Evolutionary conservation across 2,329 filamentous ascomycete species (phyloP), one percentile per base, ranked within the genome.

Genomic region (Aspergillus pseudoglaucus): DNA sequence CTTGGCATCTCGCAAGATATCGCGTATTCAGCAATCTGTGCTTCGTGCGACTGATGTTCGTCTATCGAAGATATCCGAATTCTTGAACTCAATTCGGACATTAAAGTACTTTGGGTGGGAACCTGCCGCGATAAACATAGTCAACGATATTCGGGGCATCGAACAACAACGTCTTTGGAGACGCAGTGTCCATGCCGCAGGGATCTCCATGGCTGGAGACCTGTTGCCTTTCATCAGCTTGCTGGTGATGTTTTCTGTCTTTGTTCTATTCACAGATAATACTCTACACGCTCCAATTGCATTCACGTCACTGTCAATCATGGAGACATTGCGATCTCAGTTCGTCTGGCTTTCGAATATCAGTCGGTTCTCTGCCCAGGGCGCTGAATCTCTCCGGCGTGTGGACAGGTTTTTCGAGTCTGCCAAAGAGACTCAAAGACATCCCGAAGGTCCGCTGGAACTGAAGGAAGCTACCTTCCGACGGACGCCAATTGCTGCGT

Each of bases 81-180:
- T 81, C 53, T 68, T 82, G 22, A 66, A 72, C 22, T 80, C 79
- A 6, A 81, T 82, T 47, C 73, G 76, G 9, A 77, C 76, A 14
- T 75, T 82, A 62, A 82, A 82, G 56, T 82, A 81, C 54, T 81
- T 82, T 59, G 76, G 76, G 2, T 82, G 79, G 80, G 79, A 82
- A 56, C 69, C 73, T 15, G 71, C 75, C 27, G 74, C 79, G 51
- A 71, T 74, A 9, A 66, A 73, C n/a, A 74, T 71, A 44, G 75
- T 82, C 47, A 70, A 77, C 25, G 64, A 71, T 4, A 71, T 77
- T 9, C 75, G 80, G 2, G 59, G 65, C 12, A 64, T 69, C 2
- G 80, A 82, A 57, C 79, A 81, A 51, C 74, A 72, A 38, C 72
- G 74, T 33, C 69, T 81, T 18, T 82, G 80, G 79, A 67, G 61